Percentiles rank a stretch among this genome's conserved stretches.
Evolutionary conservation across 176 grass and related monocot genomes (phyloP).

Genomic region (Bolboschoenus planiculmis): DNA sequence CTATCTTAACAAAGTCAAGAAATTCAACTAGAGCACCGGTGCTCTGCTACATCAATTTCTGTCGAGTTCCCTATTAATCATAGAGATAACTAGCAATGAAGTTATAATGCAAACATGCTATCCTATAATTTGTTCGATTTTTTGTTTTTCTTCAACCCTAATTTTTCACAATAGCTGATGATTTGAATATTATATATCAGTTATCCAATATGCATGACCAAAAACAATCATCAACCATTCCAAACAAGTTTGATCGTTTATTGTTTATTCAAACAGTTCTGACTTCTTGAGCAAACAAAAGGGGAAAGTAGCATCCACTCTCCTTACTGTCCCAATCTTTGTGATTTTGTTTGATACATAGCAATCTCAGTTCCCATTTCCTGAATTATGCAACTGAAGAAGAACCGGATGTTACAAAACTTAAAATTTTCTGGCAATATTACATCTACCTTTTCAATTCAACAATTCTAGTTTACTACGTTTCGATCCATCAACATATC

Average conservation of each 20-base stretch:
- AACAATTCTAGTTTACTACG: background rate
- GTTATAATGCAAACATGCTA: background rate
- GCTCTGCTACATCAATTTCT: background rate
- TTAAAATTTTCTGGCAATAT: background rate
- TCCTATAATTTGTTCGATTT: background rate
- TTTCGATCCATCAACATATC: background rate
- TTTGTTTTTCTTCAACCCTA: background rate
- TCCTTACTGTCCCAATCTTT: background rate
- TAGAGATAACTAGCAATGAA: background rate
- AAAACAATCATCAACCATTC: background rate
- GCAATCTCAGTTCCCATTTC: background rate
- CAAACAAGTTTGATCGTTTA: background rate
- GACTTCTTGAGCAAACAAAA: background rate
- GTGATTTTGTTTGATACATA: background rate
- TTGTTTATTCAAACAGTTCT: background rate
- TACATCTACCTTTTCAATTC: background rate
- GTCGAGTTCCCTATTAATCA: background rate
- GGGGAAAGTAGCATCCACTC: background rate
- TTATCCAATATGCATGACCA: too few species aligned
- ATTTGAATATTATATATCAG: background rate
- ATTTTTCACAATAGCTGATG: background rate
- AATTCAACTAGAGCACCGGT: background rate
- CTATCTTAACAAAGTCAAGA: background rate
- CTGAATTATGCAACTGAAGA: background rate
- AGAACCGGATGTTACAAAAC: background rate